phyloP scores from a whole-genome alignment of 441 rosid genomes.

The Adansonia gregorii region DNA sequence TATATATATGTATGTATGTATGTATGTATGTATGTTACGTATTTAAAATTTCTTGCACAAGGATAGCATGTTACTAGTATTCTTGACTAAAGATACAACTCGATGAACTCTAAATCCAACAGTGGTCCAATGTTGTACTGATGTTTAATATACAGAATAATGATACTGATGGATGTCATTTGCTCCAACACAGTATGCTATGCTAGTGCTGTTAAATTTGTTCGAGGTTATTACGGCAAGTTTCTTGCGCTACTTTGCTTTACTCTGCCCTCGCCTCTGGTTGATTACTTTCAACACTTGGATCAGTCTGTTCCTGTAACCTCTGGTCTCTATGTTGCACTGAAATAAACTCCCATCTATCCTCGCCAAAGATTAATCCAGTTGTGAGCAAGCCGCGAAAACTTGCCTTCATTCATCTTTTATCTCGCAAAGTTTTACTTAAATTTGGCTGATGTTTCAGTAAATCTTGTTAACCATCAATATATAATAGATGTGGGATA shows the following conservation, averaged over 20 bases:
- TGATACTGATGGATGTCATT: neutral
- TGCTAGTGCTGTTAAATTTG: neutral
- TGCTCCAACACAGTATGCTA: neutral
- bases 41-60: neutral
- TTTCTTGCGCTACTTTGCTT: conserved; percentile 3
- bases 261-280: neutral
- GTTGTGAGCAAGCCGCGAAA: neutral
- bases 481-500: too few relatives aligned
- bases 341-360: neutral
- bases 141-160: neutral
- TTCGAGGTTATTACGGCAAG: neutral
- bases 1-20: neutral
- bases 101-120: neutral
- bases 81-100: neutral
- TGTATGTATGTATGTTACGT: too few relatives aligned
- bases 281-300: neutral
- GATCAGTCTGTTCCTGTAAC: neutral
- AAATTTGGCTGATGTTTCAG: neutral
- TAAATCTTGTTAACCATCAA: too few relatives aligned
- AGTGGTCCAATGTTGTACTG: neutral
- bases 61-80: neutral
- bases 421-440: neutral
- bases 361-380: conserved; percentile 5
- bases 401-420: neutral
- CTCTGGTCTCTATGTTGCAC: conserved; percentile 5